Evolutionary conservation across 1,139 yeast species (phyloP), one percentile per base, ranked within the genome.

Genomic region (Sugiyamaella sp.): DNA sequence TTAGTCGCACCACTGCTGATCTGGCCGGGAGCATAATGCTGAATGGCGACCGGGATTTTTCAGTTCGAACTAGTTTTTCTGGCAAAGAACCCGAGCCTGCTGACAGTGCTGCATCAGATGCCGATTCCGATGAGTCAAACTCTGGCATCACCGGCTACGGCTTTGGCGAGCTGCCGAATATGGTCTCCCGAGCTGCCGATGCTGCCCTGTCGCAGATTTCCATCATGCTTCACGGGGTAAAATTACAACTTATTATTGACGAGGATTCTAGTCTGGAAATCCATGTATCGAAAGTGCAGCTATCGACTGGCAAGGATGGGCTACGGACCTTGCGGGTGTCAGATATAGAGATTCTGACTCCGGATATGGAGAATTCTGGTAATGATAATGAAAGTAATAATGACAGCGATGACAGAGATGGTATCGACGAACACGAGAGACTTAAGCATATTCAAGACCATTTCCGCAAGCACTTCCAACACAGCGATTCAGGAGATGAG

Each of bases 131-230:
- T 37, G 50, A 46, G 24, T 46, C 50, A 20, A 21, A 41, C 20
- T 37, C 19, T 25, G 29, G n/a, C 10, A 14, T 19, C 3, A 46
- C 41, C 12, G 70, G 68, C 8, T 62, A 62, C 41, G 71, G 74
- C 16, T 56, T 65, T 24, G 72, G 73, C 32, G 70, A 68, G 1
- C 67, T 83, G 53, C 78, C 85, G 45, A 78, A 80, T 2, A 79
- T 86, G 55, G 78, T 85, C 79, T 73, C 81, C 12, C 75, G 72
- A 54, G 86, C 90, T 0, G 86, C 83, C 0, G 93, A 86, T 57
- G 75, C 85, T 58, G 90, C 91, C 0, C 66, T 87, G 12, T 81
- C 86, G 62, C 80, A 85, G 62, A 68, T 87, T 10, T 80, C 74
- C 51, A 74, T 85, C 4, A 75, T 70, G 19, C 65, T 86, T 4